Evolutionary conservation across 768 basidiomycete species (phyloP), one percentile per base, ranked within the genome.

Genomic region (Rhodotorula kratochvilovae): DNA sequence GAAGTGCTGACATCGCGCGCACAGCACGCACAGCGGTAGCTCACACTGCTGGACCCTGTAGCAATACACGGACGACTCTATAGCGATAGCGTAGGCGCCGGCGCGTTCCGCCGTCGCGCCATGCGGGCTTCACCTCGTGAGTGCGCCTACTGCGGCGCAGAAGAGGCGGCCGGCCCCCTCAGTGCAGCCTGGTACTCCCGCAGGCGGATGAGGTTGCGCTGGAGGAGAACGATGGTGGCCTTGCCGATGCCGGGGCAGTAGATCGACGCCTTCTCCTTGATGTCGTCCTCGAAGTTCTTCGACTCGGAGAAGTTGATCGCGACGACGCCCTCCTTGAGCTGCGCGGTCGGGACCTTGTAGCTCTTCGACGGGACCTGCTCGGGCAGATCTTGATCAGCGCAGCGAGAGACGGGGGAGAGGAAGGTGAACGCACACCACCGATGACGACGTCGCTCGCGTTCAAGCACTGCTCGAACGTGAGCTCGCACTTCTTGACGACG

Each of bases 161-260:
- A 13, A 6, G 39, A 6, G 39, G 39, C 39, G 13, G 39, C 51
- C 23, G 56, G 35, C 25, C 56, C 35, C 11, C 6, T 17, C 36
- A 29, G 35, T 4, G 56, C 33, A 1, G 57, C 71, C 39, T 72
- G 70, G 55, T 74, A 71, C 16, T 45, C 58, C 29, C 51, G 51
- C n/a, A 75, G 53, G 1, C 70, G 12, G 21, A 76, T 31, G 90
- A 99, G 79, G 80, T 99, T 99, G 58, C 95, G 86, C 77, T 96
- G 85, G n/a, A 99, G 85, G 91, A 99, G 95, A 78, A 94, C 83
- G 75, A 97, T 96, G 3, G 96, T 99, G 67, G 96, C 90, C 82
- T 95, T 96, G 29, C 96, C 96, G n/a, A 99, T 92, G 11, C 91
- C 89, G 16, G 95, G 93, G 73, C 98, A 85, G 80, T 97, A 97